phyloP scores from a whole-genome alignment of 805 yeast species.

The Candida verbasci region DNA sequence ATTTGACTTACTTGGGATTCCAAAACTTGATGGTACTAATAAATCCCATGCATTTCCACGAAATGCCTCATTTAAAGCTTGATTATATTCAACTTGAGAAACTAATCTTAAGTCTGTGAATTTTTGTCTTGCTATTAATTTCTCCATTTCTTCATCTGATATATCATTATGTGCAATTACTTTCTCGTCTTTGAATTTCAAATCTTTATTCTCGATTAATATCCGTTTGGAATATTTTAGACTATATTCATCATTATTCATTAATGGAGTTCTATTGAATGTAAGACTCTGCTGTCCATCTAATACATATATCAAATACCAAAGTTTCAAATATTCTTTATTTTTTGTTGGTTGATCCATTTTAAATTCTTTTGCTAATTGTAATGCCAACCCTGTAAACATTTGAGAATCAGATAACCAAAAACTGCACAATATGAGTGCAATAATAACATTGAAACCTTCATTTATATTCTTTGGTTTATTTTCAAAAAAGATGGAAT shows the following conservation, averaged over 20 bases:
- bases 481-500: conserved; percentile 28
- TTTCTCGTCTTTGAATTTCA: not conserved
- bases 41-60: conserved; percentile 59
- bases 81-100: conserved; percentile 65
- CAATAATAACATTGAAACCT: conserved; percentile 57
- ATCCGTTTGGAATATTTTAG: conserved; percentile 39
- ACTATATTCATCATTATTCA: conserved; percentile 44
- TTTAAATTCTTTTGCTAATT: conserved; percentile 54
- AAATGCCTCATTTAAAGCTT: conserved; percentile 56
- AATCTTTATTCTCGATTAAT: conserved; percentile 21
- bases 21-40: conserved; percentile 56
- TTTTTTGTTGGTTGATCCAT: conserved; percentile 31
- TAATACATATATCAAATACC: conserved; percentile 62
- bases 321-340: conserved; percentile 51
- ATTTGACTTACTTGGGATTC: conserved; percentile 64
- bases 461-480: conserved; percentile 42
- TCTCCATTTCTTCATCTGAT: conserved; percentile 4
- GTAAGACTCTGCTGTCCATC: conserved; percentile 70
- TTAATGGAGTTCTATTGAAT: conserved; percentile 52
- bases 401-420: conserved; percentile 64
- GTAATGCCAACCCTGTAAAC: conserved; percentile 66
- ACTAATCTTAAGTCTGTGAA: conserved; percentile 54
- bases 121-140: conserved; percentile 4
- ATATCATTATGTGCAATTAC: not conserved
- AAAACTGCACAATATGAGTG: conserved; percentile 60